A percentile compares a stretch with the other conserved stretches of the same genome.
Conservation (phyloP, 1,284 basidiomycete species). For the Wallemia mellicola region DNA sequence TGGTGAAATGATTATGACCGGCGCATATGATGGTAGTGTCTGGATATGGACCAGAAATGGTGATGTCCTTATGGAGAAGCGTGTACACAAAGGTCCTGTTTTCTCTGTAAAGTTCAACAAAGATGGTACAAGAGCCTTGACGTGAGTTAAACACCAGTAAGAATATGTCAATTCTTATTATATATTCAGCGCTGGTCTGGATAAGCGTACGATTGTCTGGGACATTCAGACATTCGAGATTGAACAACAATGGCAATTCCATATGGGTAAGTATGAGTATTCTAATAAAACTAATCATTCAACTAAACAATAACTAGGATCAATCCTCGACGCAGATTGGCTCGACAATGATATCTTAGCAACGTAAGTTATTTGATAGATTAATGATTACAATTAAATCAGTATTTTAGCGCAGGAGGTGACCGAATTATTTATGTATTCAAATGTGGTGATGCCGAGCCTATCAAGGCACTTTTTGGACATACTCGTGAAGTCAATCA, state of each 20-base stretch:
- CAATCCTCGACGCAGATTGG: not conserved
- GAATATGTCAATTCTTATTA: not conserved
- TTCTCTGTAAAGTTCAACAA: not conserved
- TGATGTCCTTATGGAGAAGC: not conserved
- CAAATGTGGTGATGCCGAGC: not conserved
- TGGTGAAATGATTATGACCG: not conserved
- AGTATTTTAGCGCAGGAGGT: not conserved
- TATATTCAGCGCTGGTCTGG: not conserved
- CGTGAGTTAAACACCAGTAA: not conserved
- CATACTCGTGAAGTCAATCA: conserved; percentile 1
- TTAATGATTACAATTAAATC: not conserved
- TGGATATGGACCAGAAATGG: not conserved
- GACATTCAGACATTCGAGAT: not conserved
- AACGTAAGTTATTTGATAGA: not conserved
- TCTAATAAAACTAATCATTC: not conserved
- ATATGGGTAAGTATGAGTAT: not conserved
- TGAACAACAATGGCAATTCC: not conserved
- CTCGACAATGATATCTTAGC: not conserved
- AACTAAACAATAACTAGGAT: not conserved
- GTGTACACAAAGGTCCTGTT: not conserved
- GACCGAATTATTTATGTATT: not conserved
- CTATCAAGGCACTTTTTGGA: not conserved
- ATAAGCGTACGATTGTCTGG: not conserved
- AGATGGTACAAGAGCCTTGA: not conserved
- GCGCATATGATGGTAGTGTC: not conserved